These are phyloP conservation scores for Cordyceps cicadae DNA, from an alignment of 2,329 filamentous ascomycete genomes.

Conservation along the genomic window DNA sequence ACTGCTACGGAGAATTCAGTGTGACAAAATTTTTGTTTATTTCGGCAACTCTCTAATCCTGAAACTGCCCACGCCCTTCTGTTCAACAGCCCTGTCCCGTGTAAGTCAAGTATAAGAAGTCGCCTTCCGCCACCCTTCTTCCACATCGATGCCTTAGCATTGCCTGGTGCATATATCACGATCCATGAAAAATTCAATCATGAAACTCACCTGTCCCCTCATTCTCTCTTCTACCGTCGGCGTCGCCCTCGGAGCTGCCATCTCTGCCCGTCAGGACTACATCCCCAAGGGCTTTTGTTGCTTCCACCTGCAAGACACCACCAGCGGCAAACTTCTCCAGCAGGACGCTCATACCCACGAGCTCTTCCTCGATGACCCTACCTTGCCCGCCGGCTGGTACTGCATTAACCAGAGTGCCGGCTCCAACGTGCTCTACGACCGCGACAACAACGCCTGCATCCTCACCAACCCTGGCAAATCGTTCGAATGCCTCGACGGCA, in stretches of 20 bases:
- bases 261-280: constrained; percentile 10
- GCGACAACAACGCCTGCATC: constrained; percentile 26
- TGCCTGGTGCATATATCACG: not conserved
- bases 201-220: not conserved
- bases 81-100: not conserved
- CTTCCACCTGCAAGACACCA: constrained; percentile 23
- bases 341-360: constrained; percentile 20
- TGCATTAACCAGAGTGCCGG: constrained; percentile 22
- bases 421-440: constrained; percentile 21
- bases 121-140: constrained; percentile 13
- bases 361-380: constrained; percentile 19
- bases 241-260: constrained; percentile 13
- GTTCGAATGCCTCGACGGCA: constrained; percentile 26
- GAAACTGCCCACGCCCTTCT: not conserved
- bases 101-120: constrained; percentile 15
- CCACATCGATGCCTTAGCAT: not conserved
- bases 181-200: not conserved
- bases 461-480: constrained; percentile 17
- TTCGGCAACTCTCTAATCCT: not conserved
- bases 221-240: not conserved
- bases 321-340: constrained; percentile 19
- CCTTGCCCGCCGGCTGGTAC: constrained; percentile 21
- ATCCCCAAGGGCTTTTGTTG: constrained; percentile 22
- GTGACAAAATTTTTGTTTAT: not conserved
- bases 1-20: not conserved